phyloP scores from a whole-genome alignment of 768 basidiomycete genomes.

The Tylopilus intermedius region DNA sequence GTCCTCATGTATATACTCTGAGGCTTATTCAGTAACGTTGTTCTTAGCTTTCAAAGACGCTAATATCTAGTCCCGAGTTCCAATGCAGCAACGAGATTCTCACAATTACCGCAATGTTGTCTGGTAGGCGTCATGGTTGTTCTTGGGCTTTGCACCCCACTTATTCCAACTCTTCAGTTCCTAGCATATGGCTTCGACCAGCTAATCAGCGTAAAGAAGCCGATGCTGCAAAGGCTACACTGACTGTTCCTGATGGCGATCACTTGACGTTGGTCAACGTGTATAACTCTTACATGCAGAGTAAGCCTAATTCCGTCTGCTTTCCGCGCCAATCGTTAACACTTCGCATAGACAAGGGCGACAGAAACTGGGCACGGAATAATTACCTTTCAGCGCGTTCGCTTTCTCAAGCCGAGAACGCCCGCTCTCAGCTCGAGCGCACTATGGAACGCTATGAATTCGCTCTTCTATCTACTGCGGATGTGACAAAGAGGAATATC shows the following conservation, averaged over 20 bases:
- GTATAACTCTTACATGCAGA: slow-evolving; percentile 85
- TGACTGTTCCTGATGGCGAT: slow-evolving; percentile 94
- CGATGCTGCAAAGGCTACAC: slow-evolving; percentile 82
- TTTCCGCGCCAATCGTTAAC: neutral
- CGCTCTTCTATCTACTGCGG: slow-evolving; percentile 60
- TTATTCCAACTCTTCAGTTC: slow-evolving; percentile 38
- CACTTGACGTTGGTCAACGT: slow-evolving; percentile 93
- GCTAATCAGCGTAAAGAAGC: slow-evolving; percentile 85
- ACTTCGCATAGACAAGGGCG: slow-evolving; percentile 52
- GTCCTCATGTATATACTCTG: slow-evolving; percentile 4
- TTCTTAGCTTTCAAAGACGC: slow-evolving; percentile 74
- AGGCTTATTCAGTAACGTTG: neutral
- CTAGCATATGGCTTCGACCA: slow-evolving; percentile 93
- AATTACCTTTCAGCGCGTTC: slow-evolving; percentile 83
- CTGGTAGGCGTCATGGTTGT: slow-evolving; percentile 47
- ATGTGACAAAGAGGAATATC: slow-evolving; percentile 65
- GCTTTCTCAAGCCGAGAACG: slow-evolving; percentile 88
- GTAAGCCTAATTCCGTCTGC: slow-evolving; percentile 39
- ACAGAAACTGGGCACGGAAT: slow-evolving; percentile 87
- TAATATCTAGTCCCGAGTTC: slow-evolving; percentile 92
- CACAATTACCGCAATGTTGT: slow-evolving; percentile 94
- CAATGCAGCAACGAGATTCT: slow-evolving; percentile 94
- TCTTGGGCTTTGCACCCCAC: neutral
- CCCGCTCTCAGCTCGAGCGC: slow-evolving; percentile 81
- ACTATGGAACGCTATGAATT: slow-evolving; percentile 90